Conservation (phyloP, 1,284 basidiomycete species). For the Exobasidium cylindrosporum region DNA sequence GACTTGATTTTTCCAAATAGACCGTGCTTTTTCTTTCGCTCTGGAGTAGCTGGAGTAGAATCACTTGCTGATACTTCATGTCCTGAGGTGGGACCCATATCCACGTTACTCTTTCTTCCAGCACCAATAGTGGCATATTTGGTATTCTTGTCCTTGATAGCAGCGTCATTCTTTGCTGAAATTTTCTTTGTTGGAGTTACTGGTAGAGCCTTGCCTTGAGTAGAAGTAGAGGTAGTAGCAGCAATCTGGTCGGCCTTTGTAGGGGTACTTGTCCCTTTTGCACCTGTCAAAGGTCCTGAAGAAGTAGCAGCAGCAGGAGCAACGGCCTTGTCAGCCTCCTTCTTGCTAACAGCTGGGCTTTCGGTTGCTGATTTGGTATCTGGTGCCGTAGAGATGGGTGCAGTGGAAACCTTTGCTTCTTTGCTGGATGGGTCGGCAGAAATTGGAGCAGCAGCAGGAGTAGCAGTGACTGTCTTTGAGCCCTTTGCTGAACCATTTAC, state of each 20-base stretch:
- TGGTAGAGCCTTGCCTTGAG: not conserved
- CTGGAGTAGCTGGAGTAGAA: not conserved
- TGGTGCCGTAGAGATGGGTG: not conserved
- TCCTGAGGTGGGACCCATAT: not conserved
- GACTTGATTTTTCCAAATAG: conserved; percentile 9
- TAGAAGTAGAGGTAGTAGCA: not conserved
- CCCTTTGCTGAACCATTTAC: not conserved
- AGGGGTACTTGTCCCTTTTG: not conserved
- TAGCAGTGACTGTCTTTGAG: not conserved
- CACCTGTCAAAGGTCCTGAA: not conserved
- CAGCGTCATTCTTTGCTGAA: not conserved
- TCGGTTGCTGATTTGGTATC: not conserved
- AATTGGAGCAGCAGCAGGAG: not conserved
- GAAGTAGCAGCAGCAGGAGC: not conserved
- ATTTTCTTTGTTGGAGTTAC: not conserved
- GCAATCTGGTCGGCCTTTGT: not conserved
- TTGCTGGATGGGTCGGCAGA: too few species aligned
- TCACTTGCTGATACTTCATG: not conserved
- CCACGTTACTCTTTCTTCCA: not conserved
- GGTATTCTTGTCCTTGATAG: not conserved
- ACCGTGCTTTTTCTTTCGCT: conserved; percentile 10
- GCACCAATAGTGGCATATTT: not conserved
- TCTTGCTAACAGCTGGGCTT: not conserved
- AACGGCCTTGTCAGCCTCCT: not conserved
- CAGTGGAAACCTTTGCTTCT: too few species aligned